A percentile compares a stretch with the other conserved stretches of the same genome.
Evolutionary conservation across 306 rosid species (phyloP).

Genomic region (Medicago arabica): DNA sequence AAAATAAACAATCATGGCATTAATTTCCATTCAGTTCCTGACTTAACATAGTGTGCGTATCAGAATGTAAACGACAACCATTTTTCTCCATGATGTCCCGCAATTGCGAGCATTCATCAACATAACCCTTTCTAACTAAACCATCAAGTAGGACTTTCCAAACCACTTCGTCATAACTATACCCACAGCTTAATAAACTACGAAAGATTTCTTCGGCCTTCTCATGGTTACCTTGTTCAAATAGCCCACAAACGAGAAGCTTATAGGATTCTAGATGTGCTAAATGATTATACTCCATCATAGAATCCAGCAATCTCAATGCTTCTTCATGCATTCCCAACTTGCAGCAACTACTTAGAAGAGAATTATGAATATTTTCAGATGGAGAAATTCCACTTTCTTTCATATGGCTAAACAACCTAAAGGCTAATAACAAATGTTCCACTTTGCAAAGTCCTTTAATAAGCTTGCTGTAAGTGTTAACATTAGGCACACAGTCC

Average conservation of each 20-base stretch:
- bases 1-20: conserved; percentile 29
- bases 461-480: conserved; percentile 72
- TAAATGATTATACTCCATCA: conserved; percentile 66
- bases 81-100: conserved; percentile 62
- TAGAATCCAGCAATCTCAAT: conserved; percentile 57
- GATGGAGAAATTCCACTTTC: conserved; percentile 60
- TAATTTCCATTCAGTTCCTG: conserved; percentile 55
- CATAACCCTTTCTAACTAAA: conserved; percentile 65
- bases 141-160: conserved; percentile 90
- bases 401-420: conserved; percentile 63
- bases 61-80: conserved; percentile 75
- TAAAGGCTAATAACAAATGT: conserved; percentile 53
- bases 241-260: conserved; percentile 74
- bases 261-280: conserved; percentile 72
- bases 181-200: conserved; percentile 57
- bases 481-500: conserved; percentile 68
- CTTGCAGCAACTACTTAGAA: conserved; percentile 68
- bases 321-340: conserved; percentile 67
- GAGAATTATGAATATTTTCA: conserved; percentile 61
- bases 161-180: conserved; percentile 80
- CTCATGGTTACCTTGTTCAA: conserved; percentile 57
- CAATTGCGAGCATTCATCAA: conserved; percentile 66
- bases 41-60: conserved; percentile 69
- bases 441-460: conserved; percentile 73
- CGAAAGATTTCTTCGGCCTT: conserved; percentile 68